Conservation (phyloP, 2,329 filamentous ascomycete genomes). For the Microcyclospora tardicrescens region DNA sequence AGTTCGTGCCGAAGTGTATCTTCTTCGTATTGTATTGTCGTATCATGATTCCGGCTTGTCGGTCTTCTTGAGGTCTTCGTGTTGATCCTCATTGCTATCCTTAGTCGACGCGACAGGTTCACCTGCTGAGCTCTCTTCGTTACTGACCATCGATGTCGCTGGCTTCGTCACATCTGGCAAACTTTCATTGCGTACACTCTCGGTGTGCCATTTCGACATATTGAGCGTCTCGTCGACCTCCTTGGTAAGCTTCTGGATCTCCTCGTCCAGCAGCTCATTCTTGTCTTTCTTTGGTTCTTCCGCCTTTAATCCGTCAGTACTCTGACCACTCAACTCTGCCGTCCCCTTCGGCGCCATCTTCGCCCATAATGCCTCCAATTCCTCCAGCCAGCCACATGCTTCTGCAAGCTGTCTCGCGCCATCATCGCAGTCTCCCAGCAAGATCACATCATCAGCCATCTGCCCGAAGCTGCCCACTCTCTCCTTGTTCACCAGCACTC, state of each 20-base stretch:
- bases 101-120: too few species aligned
- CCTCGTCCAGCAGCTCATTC: slow-evolving; percentile 45
- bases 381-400: slow-evolving; percentile 71
- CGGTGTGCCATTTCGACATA: slow-evolving; percentile 33
- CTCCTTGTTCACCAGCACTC: slow-evolving; percentile 80
- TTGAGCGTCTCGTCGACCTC: slow-evolving; percentile 45
- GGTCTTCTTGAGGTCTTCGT: too few species aligned
- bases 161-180: background rate
- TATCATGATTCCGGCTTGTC: too few species aligned
- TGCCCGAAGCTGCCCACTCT: slow-evolving; percentile 65
- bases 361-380: slow-evolving; percentile 67
- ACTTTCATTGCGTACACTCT: slow-evolving; percentile 19
- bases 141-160: too few species aligned
- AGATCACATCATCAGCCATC: slow-evolving; percentile 68
- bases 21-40: too few species aligned
- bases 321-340: slow-evolving; percentile 25
- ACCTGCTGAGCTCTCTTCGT: too few species aligned
- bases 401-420: slow-evolving; percentile 68
- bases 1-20: too few species aligned
- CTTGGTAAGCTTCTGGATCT: slow-evolving; percentile 44
- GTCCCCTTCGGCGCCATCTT: slow-evolving; percentile 42
- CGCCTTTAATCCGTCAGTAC: slow-evolving; percentile 7
- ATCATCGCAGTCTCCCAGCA: slow-evolving; percentile 70
- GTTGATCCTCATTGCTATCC: too few species aligned
- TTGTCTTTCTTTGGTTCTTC: slow-evolving; percentile 26